phyloP scores from a whole-genome alignment of 2,329 filamentous ascomycete genomes.

The Penicillium sp. region DNA sequence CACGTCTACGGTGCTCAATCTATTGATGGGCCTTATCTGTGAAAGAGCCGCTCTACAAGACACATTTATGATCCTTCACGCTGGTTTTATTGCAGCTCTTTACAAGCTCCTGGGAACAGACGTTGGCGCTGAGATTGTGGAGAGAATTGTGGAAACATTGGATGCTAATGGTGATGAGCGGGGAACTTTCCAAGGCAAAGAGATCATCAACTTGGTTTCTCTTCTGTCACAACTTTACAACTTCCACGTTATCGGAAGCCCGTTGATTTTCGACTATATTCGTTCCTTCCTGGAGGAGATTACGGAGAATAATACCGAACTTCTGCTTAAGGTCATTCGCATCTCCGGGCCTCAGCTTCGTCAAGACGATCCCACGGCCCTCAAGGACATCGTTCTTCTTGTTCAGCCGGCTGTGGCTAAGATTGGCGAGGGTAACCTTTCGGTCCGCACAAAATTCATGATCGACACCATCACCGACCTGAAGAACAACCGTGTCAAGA shows the following conservation, averaged over 20 bases:
- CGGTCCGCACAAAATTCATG: conserved; percentile 93
- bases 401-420: conserved; percentile 71
- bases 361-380: conserved; percentile 79
- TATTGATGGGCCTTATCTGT: conserved; percentile 75
- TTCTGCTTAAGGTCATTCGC: conserved; percentile 80
- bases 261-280: conserved; percentile 88
- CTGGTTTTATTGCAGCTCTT: conserved; percentile 82
- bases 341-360: conserved; percentile 79
- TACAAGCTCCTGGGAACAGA: conserved; percentile 87
- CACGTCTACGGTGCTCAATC: conserved; percentile 73
- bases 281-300: conserved; percentile 72
- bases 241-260: conserved; percentile 81
- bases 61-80: conserved; percentile 85
- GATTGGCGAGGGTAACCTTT: conserved; percentile 68
- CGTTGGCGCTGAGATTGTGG: conserved; percentile 83
- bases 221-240: conserved; percentile 86
- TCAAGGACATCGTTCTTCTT: conserved; percentile 84
- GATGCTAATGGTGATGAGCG: conserved; percentile 59
- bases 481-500: conserved; percentile 89
- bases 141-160: conserved; percentile 74
- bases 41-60: conserved; percentile 78
- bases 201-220: conserved; percentile 73
- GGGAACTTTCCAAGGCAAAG: conserved; percentile 53
- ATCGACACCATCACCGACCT: conserved; percentile 92
- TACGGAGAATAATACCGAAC: conserved; percentile 82